Evolutionary conservation across 2,329 filamentous ascomycete genomes (phyloP).

Genomic region (Penicillium psychrosexuale): DNA sequence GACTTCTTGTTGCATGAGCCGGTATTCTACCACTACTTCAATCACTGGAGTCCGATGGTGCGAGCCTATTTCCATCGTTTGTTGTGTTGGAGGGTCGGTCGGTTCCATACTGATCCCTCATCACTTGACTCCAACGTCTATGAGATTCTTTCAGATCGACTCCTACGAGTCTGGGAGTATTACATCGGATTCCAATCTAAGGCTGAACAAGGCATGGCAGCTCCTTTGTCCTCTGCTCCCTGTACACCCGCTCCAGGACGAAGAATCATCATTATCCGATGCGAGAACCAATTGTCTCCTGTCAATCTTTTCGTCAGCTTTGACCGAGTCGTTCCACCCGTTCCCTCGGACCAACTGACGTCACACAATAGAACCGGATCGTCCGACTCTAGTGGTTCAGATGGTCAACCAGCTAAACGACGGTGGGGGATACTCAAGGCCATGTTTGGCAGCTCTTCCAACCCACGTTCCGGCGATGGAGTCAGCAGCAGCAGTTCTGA

Average conservation of each 20-base stretch:
- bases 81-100: slow-evolving; percentile 82
- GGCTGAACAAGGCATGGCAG: slow-evolving; percentile 56
- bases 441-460: slow-evolving; percentile 48
- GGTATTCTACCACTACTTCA: slow-evolving; percentile 78
- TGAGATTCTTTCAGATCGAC: slow-evolving; percentile 61
- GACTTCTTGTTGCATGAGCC: slow-evolving; percentile 72
- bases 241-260: slow-evolving; percentile 81
- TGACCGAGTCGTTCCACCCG: slow-evolving; percentile 55
- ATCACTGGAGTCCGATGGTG: slow-evolving; percentile 95
- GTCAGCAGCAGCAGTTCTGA: slow-evolving; percentile 40
- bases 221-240: slow-evolving; percentile 71
- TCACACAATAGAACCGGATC: slow-evolving; percentile 38
- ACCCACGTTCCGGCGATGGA: slow-evolving; percentile 44
- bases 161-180: slow-evolving; percentile 73
- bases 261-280: slow-evolving; percentile 82
- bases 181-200: slow-evolving; percentile 71
- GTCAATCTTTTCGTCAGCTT: slow-evolving; percentile 59
- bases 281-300: slow-evolving; percentile 61
- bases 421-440: slow-evolving; percentile 53
- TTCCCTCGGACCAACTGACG: slow-evolving; percentile 30
- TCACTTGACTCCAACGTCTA: slow-evolving; percentile 70
- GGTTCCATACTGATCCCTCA: slow-evolving; percentile 66
- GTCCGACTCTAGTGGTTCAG: slow-evolving; percentile 25
- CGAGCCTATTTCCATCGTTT: slow-evolving; percentile 88
- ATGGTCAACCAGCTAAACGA: slow-evolving; percentile 33